Conservation (phyloP, 2,329 filamentous ascomycete species). For the Fusarium transvaalense region DNA sequence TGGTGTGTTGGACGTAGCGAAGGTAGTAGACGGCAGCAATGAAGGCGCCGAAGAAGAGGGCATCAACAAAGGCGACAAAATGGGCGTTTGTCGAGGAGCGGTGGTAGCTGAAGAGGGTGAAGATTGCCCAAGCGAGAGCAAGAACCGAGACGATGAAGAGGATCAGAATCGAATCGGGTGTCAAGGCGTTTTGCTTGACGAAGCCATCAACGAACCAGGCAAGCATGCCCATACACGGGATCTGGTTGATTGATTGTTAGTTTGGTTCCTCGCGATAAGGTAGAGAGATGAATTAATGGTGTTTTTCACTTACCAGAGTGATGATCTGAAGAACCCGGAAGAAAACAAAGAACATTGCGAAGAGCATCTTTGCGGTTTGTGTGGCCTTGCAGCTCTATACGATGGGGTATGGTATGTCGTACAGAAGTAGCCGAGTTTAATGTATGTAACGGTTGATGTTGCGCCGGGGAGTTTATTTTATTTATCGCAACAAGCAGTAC, state of each 20-base stretch:
- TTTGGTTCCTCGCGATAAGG: background rate
- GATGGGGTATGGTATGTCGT: background rate
- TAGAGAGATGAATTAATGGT: background rate
- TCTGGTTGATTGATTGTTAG: slow-evolving; percentile 56
- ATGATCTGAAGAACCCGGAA: slow-evolving; percentile 73
- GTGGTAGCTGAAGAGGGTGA: slow-evolving; percentile 76
- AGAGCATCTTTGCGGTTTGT: slow-evolving; percentile 65
- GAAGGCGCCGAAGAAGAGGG: slow-evolving; percentile 72
- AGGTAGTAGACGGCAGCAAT: slow-evolving; percentile 73
- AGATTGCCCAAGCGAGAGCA: slow-evolving; percentile 72
- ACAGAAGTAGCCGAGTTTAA: background rate
- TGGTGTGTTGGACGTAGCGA: slow-evolving; percentile 68
- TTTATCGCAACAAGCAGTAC: background rate
- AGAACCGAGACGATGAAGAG: slow-evolving; percentile 76
- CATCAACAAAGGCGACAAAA: slow-evolving; percentile 71
- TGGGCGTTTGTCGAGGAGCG: slow-evolving; percentile 70
- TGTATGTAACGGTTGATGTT: slow-evolving; percentile 1
- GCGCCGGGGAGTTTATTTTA: background rate
- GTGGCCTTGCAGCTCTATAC: slow-evolving; percentile 7
- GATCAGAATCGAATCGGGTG: slow-evolving; percentile 72
- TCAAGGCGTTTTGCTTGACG: slow-evolving; percentile 67
- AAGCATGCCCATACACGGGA: slow-evolving; percentile 75
- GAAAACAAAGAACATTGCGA: slow-evolving; percentile 72
- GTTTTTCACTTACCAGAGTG: slow-evolving; percentile 65
- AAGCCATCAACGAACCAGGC: slow-evolving; percentile 74